Base-by-base conservation (phyloP, 495 filamentous ascomycete species). In the Lineolata rhizophorae region DNA sequence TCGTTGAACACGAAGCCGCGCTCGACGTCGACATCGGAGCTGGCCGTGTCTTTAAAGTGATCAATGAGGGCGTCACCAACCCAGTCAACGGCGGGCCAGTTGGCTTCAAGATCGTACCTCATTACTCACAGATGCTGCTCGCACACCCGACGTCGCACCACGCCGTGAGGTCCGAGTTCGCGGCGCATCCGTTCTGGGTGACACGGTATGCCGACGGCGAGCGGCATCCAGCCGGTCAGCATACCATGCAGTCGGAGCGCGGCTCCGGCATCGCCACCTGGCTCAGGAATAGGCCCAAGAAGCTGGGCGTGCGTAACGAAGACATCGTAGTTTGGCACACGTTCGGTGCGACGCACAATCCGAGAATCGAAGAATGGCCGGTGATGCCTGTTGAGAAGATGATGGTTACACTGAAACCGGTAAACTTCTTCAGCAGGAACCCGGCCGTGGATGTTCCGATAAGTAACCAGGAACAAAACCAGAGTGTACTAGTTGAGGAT, bases 141-240 rank as follows among this genome's bases (percentile, higher is more conserved):
- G 44, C 46, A 1, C 9, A 29, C 10, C 31, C 35, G 10, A 36
- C 35, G 6, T 38, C 33, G 15, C 35, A 44, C 24, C 36, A 41
- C 16, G 18, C 22, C 0, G 9, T 43, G 20, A 21, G 49, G 29
- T 30, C 47, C 28, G 22, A 39, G 17, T 52, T 52, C 30, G 32
- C 41, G 3, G 21, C 48, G 8, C 47, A 46, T 22, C 42, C 47
- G 34, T 30, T 52, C n/a, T 50, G 43, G 44, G 47, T 50, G 8
- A 52, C 49, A n/a, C 43, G 44, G 35, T 48, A 52, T 35, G 18
- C 29, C 6, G 45, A 50, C 20, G 34, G 41, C 26, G 47, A 50
- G 15, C 37, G 47, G 20, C 48, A 40, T 35, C 41, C 47, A 8
- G 45, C 33, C 1, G 44, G 47, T 1, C 24, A 41, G 19, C 48